Evolutionary conservation across 2,329 filamentous ascomycete genomes (phyloP), one percentile per base, ranked within the genome.

Genomic region (Cadophora luteo-olivacea): DNA sequence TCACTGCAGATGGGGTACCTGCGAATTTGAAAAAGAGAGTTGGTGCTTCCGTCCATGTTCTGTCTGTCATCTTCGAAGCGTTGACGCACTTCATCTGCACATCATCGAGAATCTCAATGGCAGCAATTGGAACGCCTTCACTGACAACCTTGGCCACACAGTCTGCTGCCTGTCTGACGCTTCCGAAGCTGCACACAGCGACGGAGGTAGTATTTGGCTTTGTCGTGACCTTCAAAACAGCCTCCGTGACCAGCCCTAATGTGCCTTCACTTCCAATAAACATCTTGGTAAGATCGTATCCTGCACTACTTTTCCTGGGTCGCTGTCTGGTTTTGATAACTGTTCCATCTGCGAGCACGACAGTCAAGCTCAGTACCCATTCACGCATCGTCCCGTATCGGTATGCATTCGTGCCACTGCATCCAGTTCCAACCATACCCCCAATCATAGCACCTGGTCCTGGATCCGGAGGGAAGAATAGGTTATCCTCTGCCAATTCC

Each of bases 351-450:
- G 94, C 94, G 75, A 97, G 85, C 12, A 97, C 94, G 4, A 97
- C 92, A 0, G 94, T 97, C 73, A 97, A 81, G 65, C 88, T 91
- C 25, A 97, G 82, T 14, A 97, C 94, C 94, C 94, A 97, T 78
- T 97, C 94, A 71, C 92, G 90, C 93, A 97, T 97, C 1, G 94
- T 97, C 70, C 94, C 94, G 79, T 97, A 97, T 68, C 94, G 87
- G 82, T 97, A 97, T 19, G 94, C 91, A 78, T 97, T 97, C 16
- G 94, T 97, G 68, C 94, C 94, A 76, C 85, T 87, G 81, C 85
- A 88, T 45, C 86, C 86, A 2, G 91, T 94, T 25, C 91, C 91
- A 41, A 94, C 88, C 91, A 94, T 94, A 66, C 94, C 94, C 67
- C 94, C 94, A 75, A 97, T 97, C 90, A 93, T 93, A 70, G 94